Conservation (phyloP, 2,329 filamentous ascomycete species). For the Phaeophleospora eucalypticola region DNA sequence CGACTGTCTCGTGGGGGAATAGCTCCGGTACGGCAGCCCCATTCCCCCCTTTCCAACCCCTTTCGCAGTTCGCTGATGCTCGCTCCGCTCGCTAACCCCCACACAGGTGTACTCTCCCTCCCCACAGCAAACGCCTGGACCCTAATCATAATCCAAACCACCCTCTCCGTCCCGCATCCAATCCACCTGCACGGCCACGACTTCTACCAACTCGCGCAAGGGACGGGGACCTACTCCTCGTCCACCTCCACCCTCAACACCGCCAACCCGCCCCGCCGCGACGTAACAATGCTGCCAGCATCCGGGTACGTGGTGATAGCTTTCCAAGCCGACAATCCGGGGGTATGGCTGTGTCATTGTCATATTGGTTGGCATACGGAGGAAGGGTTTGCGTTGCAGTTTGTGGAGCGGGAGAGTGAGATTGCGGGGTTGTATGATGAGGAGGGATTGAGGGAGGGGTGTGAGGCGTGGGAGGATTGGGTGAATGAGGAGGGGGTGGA, state of each 20-base stretch:
- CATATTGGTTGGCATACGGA: conserved; percentile 32
- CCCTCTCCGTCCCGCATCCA: conserved; percentile 32
- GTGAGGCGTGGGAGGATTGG: conserved; percentile 6
- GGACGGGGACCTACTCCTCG: conserved; percentile 35
- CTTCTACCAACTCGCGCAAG: conserved; percentile 40
- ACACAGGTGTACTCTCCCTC: conserved; percentile 32
- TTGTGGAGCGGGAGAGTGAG: conserved; percentile 22
- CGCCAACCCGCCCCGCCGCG: conserved; percentile 31
- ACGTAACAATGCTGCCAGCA: conserved; percentile 32
- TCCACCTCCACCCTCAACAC: conserved; percentile 29
- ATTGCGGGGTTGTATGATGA: conserved; percentile 14
- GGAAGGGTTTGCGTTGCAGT: conserved; percentile 30
- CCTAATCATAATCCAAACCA: conserved; percentile 41
- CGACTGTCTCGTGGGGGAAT: conserved; percentile 25
- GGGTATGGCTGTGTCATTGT: conserved; percentile 30
- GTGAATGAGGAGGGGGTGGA: background rate
- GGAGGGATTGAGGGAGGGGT: conserved; percentile 6
- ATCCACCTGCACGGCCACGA: conserved; percentile 47
- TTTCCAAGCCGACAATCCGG: conserved; percentile 34
- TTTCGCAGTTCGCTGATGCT: too few species aligned
- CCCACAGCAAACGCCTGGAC: conserved; percentile 21
- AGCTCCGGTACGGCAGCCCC: too few species aligned
- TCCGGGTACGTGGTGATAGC: conserved; percentile 33
- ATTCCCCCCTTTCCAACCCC: too few species aligned
- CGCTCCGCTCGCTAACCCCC: too few species aligned